Evolutionary conservation across 1,284 basidiomycete genomes (phyloP).

Genomic region (Spongiforma sp.): DNA sequence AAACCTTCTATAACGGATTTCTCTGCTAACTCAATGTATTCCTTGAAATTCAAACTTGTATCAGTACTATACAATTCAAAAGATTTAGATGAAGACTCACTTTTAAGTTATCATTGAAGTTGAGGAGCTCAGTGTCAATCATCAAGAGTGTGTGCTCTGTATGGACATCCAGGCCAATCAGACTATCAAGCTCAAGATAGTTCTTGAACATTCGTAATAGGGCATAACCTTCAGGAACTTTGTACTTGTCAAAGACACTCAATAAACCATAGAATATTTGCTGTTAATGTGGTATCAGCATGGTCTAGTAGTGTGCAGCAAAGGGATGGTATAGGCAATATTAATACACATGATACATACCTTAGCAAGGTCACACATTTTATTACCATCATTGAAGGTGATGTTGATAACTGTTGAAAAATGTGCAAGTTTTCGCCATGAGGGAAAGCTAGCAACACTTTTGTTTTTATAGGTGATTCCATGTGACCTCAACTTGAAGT

Average conservation of each 20-base stretch:
- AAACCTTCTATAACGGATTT: too few species aligned
- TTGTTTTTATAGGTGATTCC: background rate
- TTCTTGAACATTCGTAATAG: background rate
- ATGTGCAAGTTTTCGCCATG: background rate
- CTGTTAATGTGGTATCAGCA: background rate
- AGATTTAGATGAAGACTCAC: background rate
- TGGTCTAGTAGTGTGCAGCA: too few species aligned
- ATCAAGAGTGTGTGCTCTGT: background rate
- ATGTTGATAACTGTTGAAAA: background rate
- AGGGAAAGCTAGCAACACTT: background rate
- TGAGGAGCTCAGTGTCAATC: conserved; percentile 1
- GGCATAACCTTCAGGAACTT: background rate
- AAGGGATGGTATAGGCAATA: background rate
- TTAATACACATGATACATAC: background rate
- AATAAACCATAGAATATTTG: conserved; percentile 1
- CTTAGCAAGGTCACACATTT: conserved; percentile 3
- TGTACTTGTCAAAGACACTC: background rate
- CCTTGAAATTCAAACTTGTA: too few species aligned
- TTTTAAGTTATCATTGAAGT: background rate
- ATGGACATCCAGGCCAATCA: conserved; percentile 3
- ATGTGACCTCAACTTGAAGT: too few species aligned
- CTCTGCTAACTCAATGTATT: too few species aligned
- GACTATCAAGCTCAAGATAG: background rate
- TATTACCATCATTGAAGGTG: conserved; percentile 7
- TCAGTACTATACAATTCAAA: too few species aligned